Evolutionary conservation across 2,329 filamentous ascomycete species (phyloP), one percentile per base, ranked within the genome.

Genomic region (Aureobasidium leucospermi): DNA sequence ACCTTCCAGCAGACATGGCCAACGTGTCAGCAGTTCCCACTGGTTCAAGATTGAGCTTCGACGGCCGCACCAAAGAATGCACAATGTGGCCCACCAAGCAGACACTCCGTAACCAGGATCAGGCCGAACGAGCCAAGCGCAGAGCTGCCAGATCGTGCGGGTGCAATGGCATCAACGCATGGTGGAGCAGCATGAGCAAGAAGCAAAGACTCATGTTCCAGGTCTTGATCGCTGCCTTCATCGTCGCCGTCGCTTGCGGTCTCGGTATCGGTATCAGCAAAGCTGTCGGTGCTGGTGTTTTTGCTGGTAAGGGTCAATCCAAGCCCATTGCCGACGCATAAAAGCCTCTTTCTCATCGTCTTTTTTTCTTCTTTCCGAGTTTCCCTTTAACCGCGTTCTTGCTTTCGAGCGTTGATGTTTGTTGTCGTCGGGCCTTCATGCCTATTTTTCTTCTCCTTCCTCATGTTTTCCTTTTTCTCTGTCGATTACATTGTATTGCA

Each of bases 81-180:
- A 75, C 73, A 63, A 79, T 79, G 76, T 80, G 78, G 78, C 78
- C 78, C 7, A 75, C 76, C 43, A 73, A 74, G 64, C 73, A 77
- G 67, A 76, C 76, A 34, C 72, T 79, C 60, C 69, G 75, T 65
- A 72, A 76, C 64, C 62, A 67, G 49, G 67, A 66, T 31, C 63
- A 66, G 52, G 68, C 66, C 29, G 70, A 71, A 66, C 71, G 75
- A 68, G 47, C 47, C 6, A 64, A 64, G 63, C 62, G 65, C 62
- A 64, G 66, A 61, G 61, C 63, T 6, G 61, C 65, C n/a, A 55
- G 52, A n/a, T 72, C 72, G 63, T 76, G 72, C 65, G 71, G 70
- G 49, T 70, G 71, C 42, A 62, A 62, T 6, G 64, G 65, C 15
- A 51, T 69, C 32, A 62, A 64, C 39, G 61, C 67, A 41, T 61